Evolutionary conservation across 768 basidiomycete species (phyloP).

Genomic region (Cyclocybe cylindracea): DNA sequence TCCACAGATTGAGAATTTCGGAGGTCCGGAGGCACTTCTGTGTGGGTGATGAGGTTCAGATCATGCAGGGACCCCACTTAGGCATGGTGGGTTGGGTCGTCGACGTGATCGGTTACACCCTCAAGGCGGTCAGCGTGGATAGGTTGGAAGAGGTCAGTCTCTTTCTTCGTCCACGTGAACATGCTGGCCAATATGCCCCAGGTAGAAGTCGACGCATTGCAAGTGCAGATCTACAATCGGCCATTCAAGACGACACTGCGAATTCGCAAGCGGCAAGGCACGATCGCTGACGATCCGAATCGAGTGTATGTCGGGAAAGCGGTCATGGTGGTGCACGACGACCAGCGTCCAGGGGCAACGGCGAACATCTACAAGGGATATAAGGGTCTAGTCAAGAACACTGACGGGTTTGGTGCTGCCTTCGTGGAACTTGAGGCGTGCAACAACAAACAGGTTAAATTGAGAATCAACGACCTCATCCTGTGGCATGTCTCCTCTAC

Average conservation of each 20-base stretch:
- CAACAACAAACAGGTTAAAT: too few relatives aligned
- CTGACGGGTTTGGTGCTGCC: not conserved
- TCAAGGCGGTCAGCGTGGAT: too few relatives aligned
- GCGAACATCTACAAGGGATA: slow-evolving; percentile 3
- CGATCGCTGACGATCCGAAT: not conserved
- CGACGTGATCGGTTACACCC: not conserved
- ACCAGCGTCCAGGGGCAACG: too few relatives aligned
- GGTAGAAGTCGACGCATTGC: too few relatives aligned
- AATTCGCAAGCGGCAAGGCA: too few relatives aligned
- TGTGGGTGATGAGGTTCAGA: slow-evolving; percentile 1
- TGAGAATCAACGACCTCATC: too few relatives aligned
- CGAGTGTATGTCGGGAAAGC: not conserved
- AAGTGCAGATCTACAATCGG: too few relatives aligned
- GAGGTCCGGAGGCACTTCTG: not conserved
- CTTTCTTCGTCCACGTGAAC: too few relatives aligned
- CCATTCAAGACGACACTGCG: too few relatives aligned
- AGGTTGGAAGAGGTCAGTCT: too few relatives aligned
- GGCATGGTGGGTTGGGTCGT: slow-evolving; percentile 1
- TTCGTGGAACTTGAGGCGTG: slow-evolving; percentile 1
- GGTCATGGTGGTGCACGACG: not conserved
- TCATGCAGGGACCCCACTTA: not conserved
- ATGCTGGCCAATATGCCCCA: too few relatives aligned
- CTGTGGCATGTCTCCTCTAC: too few relatives aligned
- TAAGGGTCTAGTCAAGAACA: not conserved
- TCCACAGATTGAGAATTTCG: not conserved